Base-by-base conservation (phyloP, 2,329 filamentous ascomycete genomes). In the Cladosporium sp. region DNA sequence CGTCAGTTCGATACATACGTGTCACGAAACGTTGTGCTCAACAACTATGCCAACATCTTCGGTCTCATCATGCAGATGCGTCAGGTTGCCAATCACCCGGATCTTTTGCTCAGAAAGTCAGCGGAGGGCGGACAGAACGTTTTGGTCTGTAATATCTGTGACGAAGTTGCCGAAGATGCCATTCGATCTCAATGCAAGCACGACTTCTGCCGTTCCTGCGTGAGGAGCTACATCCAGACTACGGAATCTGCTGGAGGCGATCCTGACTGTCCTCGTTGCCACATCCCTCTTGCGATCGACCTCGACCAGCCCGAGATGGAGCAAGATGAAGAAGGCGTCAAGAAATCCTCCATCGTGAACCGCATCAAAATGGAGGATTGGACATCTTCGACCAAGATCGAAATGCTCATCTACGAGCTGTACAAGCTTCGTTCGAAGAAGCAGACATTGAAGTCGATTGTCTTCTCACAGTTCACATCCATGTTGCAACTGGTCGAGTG, bases 11-110 rank as follows among this genome's bases (percentile, higher is more conserved):
- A 97, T 69, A 97, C 92, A 0, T 99, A 97, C 64, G 94, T 97
- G 36, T 88, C 91, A 17, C 90, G 91, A 62, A 92, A 91, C 77
- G 93, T 97, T 19, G 85, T 99, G 74, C 82, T 99, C 52, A 80
- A 97, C 79, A 96, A 97, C 71, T 97, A 97, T 66, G 94, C 94
- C 77, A 99, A 99, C 72, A 97, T 99, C 63, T 99, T 99, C 68
- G 93, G 92, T 69, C 82, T 99, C 56, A 97, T 99, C 69, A 97
- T 97, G 91, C 92, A 96, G 73, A 97, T 99, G 93, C 88, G 94
- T 56, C 94, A 99, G 76, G 90, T 97, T 24, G 91, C 94, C 7
- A 94, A 99, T 64, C 94, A 99, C 70, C 94, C 94, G 0, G 94
- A 99, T 74, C 75, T 99, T 35, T 89, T 99, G 49, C 75, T 97